phyloP scores from a whole-genome alignment of 2,329 filamentous ascomycete genomes.

The Monilinia laxa region DNA sequence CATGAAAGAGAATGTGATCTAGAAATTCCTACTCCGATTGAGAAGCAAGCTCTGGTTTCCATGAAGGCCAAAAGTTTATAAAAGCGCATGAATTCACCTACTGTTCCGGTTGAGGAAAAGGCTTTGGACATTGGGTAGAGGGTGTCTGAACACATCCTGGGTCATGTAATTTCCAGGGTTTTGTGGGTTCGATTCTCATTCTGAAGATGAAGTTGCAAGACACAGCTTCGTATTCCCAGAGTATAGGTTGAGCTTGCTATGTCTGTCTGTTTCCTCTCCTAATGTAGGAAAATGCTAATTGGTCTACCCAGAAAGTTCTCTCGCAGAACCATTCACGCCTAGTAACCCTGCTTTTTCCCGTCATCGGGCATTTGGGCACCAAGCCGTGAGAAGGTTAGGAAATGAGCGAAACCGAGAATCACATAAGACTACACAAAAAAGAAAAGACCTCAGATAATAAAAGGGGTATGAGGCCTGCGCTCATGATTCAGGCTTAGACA shows the following conservation, averaged over 20 bases:
- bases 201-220: background rate
- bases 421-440: background rate
- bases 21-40: background rate
- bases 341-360: too few relatives aligned
- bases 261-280: background rate
- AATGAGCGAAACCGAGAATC: background rate
- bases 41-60: background rate
- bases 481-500: background rate
- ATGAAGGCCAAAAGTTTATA: background rate
- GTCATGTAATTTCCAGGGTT: background rate
- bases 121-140: background rate
- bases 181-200: accelerated
- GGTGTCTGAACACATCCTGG: background rate
- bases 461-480: background rate
- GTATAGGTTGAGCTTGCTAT: too few relatives aligned
- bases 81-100: background rate
- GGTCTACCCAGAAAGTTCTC: background rate
- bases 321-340: background rate
- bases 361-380: background rate
- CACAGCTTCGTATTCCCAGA: background rate
- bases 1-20: background rate
- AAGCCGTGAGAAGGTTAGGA: accelerated
- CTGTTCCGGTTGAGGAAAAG: background rate
- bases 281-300: background rate
- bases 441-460: background rate